phyloP scores from a whole-genome alignment of 352 stramenopile genomes.

The Lagenidium giganteum region DNA sequence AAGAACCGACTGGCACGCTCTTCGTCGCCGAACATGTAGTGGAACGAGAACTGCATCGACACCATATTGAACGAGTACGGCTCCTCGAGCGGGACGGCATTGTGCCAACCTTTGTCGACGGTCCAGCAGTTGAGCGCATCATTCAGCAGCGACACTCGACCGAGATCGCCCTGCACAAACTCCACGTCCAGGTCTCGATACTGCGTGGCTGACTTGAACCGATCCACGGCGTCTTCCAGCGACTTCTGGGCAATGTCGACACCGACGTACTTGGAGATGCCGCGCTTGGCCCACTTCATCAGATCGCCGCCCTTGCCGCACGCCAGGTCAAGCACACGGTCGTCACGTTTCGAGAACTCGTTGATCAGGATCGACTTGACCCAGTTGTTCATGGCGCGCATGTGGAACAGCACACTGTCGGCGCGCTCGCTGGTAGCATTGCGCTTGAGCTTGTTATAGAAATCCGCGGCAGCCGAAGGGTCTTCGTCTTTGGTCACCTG shows the following conservation, averaged over 20 bases:
- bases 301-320: slow-evolving; percentile 98
- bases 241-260: slow-evolving; percentile 97
- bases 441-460: slow-evolving; percentile 84
- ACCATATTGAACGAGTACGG: slow-evolving; percentile 90
- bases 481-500: slow-evolving; percentile 56
- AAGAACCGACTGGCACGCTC: slow-evolving; percentile 92
- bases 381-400: slow-evolving; percentile 98
- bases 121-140: slow-evolving; percentile 74
- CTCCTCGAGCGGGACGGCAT: slow-evolving; percentile 36
- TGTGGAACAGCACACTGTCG: slow-evolving; percentile 94
- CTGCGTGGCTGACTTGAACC: slow-evolving; percentile 68
- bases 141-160: slow-evolving; percentile 55
- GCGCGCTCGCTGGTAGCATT: slow-evolving; percentile 67
- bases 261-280: slow-evolving; percentile 93
- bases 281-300: slow-evolving; percentile 94
- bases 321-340: slow-evolving; percentile 95
- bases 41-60: slow-evolving; percentile 99
- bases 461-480: slow-evolving; percentile 59
- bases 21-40: slow-evolving; percentile 98
- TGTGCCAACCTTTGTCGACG: slow-evolving; percentile 48
- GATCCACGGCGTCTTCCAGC: slow-evolving; percentile 90
- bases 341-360: slow-evolving; percentile 74
- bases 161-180: slow-evolving; percentile 79
- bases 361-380: slow-evolving; percentile 96
- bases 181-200: slow-evolving; percentile 67